Evolutionary conservation across 352 stramenopile species (phyloP), one percentile per base, ranked within the genome.

Genomic region (Pythium guiyangense): DNA sequence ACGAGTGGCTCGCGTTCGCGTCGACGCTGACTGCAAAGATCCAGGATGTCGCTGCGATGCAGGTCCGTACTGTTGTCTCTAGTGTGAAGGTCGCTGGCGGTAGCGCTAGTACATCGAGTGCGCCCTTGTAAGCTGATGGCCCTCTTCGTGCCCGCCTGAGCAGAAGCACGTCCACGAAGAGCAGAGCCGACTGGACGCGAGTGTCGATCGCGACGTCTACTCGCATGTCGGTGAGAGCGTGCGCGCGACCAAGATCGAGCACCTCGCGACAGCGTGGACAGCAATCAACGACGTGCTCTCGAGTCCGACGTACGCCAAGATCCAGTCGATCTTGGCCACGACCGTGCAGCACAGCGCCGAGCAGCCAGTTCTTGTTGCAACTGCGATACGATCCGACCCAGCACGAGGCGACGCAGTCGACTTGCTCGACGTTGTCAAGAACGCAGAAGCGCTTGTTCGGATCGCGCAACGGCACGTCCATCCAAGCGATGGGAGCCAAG

Each of bases 121-220:
- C 31, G 31, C 9, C 31, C 12, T 9, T 9, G 29, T 43, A 11
- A n/a, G 37, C 34, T 50, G 8, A 45, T 54, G 31, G 8, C 8
- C 31, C 8, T 37, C 31, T 3, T 37, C 31, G 31, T 10, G 31
- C 8, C 8, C 12, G 31, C 31, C 10, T 37, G 8, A 3, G 4
- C 31, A 85, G 75, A 57, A 74, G 68, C 56, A 64, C 53, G 49
- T 82, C 4, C 66, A 84, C 14, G 66, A 84, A 43, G 59, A 74
- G n/a, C 75, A 84, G 37, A 70, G 45, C 44, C 27, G 54, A 11
- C 49, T 81, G 0, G 71, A 83, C 27, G 52, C 59, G 6, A 64
- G 42, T 0, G 45, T 71, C 1, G 64, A 55, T 40, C 68, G 61
- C 1, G 60, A 63, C 2, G 63, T 81, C 22, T 79, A 72, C 34